Percentiles rank a stretch among this genome's conserved stretches.
These are phyloP conservation scores for Agrocybe praecox DNA, from an alignment of 768 basidiomycete species.

Conservation along the genomic window DNA sequence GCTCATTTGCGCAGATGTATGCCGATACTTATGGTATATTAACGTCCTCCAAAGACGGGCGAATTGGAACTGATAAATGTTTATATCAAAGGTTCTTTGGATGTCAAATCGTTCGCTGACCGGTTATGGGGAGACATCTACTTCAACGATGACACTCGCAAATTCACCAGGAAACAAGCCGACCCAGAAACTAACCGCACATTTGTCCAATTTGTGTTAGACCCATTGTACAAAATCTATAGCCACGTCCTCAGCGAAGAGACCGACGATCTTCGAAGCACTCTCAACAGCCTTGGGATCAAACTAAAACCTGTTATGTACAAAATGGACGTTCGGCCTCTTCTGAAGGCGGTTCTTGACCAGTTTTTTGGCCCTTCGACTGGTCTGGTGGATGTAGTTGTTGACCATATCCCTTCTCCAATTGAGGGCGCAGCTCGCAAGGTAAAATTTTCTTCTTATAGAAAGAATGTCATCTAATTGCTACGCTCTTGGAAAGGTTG, in stretches of 20 bases:
- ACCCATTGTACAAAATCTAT: conserved; percentile 97
- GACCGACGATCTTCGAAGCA: conserved; percentile 82
- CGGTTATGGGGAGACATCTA: conserved; percentile 99
- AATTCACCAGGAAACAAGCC: conserved; percentile 84
- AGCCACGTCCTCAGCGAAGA: conserved; percentile 94
- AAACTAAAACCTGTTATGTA: conserved; percentile 90
- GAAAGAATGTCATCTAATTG: neutral
- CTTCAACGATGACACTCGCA: conserved; percentile 81
- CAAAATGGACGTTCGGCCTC: conserved; percentile 97
- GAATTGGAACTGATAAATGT: conserved; percentile 1
- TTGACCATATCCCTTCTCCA: conserved; percentile 88
- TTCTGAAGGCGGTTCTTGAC: conserved; percentile 90
- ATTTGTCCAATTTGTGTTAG: conserved; percentile 95
- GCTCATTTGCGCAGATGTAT: conserved; percentile 96
- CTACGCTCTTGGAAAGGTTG: conserved; percentile 49
- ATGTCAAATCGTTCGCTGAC: conserved; percentile 84
- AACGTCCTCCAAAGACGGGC: neutral
- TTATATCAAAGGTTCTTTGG: conserved; percentile 59
- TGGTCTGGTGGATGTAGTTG: conserved; percentile 92
- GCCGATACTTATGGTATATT: conserved; percentile 82
- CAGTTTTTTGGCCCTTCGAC: conserved; percentile 95
- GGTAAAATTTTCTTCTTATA: conserved; percentile 36
- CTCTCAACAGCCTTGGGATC: conserved; percentile 78
- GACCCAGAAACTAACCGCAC: conserved; percentile 81
- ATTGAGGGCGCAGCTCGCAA: conserved; percentile 58